These are phyloP conservation scores for Fomitopsis betulina DNA, from an alignment of 1,284 basidiomycete genomes.

Conservation along the genomic window DNA sequence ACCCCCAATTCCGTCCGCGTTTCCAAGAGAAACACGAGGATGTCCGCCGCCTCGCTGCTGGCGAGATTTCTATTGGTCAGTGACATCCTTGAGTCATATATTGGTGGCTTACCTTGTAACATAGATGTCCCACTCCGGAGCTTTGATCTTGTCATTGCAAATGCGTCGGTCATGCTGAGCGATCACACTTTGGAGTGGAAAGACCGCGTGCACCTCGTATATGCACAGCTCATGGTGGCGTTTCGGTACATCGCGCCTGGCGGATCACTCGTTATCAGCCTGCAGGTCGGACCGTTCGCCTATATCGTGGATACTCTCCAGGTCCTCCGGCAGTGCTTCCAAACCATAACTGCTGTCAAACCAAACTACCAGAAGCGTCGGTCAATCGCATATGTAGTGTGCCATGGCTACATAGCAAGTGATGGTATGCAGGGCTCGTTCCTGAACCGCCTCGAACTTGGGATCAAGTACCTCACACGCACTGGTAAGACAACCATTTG, in stretches of 20 bases:
- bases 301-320: slow-evolving; percentile 12
- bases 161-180: neutral
- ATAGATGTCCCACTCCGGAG: neutral
- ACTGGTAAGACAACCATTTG: neutral
- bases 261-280: slow-evolving; percentile 9
- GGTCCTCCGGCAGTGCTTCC: slow-evolving; percentile 12
- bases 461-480: neutral
- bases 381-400: neutral
- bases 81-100: neutral
- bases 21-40: neutral
- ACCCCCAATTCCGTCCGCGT: neutral
- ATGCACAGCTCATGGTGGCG: slow-evolving; percentile 10
- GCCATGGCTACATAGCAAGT: neutral
- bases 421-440: neutral
- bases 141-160: neutral
- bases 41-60: neutral
- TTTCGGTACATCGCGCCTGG: slow-evolving; percentile 7
- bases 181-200: slow-evolving; percentile 2
- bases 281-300: slow-evolving; percentile 10
- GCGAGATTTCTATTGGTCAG: neutral
- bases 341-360: slow-evolving; percentile 3
- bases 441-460: neutral
- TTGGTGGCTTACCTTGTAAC: neutral
- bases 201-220: slow-evolving; percentile 1
- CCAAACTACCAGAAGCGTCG: neutral